A percentile compares a stretch with the other conserved stretches of the same genome.
Evolutionary conservation across 768 basidiomycete species (phyloP).

Genomic region (Holtermannia corniformis): DNA sequence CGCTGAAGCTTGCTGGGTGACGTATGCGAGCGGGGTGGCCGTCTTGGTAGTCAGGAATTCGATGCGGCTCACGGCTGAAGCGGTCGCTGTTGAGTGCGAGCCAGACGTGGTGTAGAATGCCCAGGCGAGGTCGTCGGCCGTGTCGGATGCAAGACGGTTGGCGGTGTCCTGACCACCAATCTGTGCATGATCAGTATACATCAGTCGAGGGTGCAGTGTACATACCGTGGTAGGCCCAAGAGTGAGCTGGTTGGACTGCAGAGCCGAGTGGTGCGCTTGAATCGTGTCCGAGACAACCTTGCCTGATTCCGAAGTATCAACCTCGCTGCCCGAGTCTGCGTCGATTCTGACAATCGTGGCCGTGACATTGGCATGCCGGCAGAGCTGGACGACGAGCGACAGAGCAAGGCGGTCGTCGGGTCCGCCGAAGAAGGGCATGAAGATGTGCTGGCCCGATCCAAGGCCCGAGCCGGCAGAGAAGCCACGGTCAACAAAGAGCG

Average conservation of each 20-base stretch:
- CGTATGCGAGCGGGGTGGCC: slow-evolving; percentile 38
- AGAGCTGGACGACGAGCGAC: slow-evolving; percentile 70
- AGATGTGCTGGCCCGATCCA: slow-evolving; percentile 52
- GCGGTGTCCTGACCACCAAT: slow-evolving; percentile 49
- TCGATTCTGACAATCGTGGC: slow-evolving; percentile 65
- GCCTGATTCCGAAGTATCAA: slow-evolving; percentile 2
- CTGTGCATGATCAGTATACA: not conserved
- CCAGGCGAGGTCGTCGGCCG: slow-evolving; percentile 75
- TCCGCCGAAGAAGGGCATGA: slow-evolving; percentile 88
- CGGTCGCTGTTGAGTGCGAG: not conserved
- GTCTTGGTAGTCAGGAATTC: slow-evolving; percentile 49
- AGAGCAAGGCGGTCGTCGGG: slow-evolving; percentile 84
- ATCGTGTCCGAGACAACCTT: slow-evolving; percentile 17
- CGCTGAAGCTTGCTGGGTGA: slow-evolving; percentile 52
- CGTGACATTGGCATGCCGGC: slow-evolving; percentile 54
- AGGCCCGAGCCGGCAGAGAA: slow-evolving; percentile 27
- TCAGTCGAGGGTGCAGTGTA: not conserved
- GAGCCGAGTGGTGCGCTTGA: slow-evolving; percentile 28
- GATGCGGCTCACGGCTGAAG: slow-evolving; percentile 54
- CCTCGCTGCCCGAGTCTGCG: slow-evolving; percentile 13
- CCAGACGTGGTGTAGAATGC: slow-evolving; percentile 48
- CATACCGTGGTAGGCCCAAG: slow-evolving; percentile 20
- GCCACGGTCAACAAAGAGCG: slow-evolving; percentile 73
- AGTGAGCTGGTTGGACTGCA: slow-evolving; percentile 33
- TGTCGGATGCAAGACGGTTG: slow-evolving; percentile 61